Base-by-base conservation (phyloP, 2,329 filamentous ascomycete genomes). In the Neofusicoccum cordaticola region DNA sequence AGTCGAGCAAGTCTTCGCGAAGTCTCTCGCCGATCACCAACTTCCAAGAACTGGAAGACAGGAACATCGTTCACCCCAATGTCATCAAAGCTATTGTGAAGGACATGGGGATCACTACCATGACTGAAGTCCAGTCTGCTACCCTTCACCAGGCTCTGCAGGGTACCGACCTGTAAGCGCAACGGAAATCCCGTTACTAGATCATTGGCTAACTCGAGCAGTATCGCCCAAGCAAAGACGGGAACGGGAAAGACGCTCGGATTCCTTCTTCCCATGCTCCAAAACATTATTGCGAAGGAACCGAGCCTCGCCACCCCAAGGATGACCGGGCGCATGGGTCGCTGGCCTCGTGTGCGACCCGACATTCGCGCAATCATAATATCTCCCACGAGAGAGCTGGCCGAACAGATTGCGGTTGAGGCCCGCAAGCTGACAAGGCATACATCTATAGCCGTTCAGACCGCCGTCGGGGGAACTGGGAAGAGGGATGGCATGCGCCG, bases 201-300 rank as follows among this genome's bases (percentile, higher is more conserved):
- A n/a, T 3, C 34, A 37, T 52, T 50, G 57, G 8, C 42, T 34
- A 17, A 41, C 63, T 66, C 71, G 67, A 64, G 67, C 71, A 73
- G 75, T 63, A 78, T 98, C 69, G 95, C 94, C 52, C 95, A 98
- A 81, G 95, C 95, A 66, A 97, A 92, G 80, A 99, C 95, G 8
- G 95, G 95, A 75, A 98, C 95, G 3, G 95, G 95, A 75, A 99
- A 99, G 81, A 99, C 95, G 0, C 81, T 98, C 65, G 95, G 92
- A 41, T 99, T 98, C 82, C 84, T 99, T 27, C 80, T 98, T 6
- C 95, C 95, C 58, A 82, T 93, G 7, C 80, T 98, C 61, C 92
- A 97, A 75, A 88, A 88, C 66, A 90, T 97, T 73, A 81, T 96
- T 66, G 76, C 79, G 19, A 79, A 83, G 66, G 86, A 92, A 68